These are phyloP conservation scores for Rhododendron mucronatum DNA, from an alignment of 148 eudicot genomes.

Conservation along the genomic window DNA sequence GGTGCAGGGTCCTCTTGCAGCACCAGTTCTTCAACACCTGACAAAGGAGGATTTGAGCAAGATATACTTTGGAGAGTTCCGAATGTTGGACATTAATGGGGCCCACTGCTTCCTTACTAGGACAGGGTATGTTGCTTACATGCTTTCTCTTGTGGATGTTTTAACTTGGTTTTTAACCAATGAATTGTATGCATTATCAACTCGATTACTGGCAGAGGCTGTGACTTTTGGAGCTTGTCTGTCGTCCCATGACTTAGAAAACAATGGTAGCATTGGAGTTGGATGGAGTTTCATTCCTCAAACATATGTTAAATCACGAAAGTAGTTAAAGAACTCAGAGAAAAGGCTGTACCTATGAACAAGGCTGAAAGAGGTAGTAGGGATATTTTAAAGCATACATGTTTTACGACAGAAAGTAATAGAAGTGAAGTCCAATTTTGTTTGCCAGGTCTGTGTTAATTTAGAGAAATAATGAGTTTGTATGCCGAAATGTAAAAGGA, in stretches of 20 bases:
- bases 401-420: background rate
- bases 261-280: background rate
- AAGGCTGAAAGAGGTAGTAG: background rate
- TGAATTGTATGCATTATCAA: background rate
- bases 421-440: background rate
- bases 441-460: no score
- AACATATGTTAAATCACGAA: background rate
- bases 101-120: constrained; percentile 77
- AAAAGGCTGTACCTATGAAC: background rate
- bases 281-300: background rate
- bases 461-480: background rate
- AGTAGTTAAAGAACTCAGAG: background rate
- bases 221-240: background rate
- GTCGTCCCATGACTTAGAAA: background rate
- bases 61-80: constrained; percentile 81
- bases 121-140: constrained; percentile 65
- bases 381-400: background rate
- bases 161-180: background rate
- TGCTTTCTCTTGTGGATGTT: background rate
- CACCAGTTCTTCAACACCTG: constrained; percentile 78
- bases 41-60: constrained; percentile 90
- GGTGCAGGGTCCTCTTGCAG: constrained; percentile 96
- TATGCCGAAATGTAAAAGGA: background rate
- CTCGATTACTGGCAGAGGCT: background rate
- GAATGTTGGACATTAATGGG: constrained; percentile 68